phyloP scores from a whole-genome alignment of 2,329 filamentous ascomycete species.

The Cadophora gregata region DNA sequence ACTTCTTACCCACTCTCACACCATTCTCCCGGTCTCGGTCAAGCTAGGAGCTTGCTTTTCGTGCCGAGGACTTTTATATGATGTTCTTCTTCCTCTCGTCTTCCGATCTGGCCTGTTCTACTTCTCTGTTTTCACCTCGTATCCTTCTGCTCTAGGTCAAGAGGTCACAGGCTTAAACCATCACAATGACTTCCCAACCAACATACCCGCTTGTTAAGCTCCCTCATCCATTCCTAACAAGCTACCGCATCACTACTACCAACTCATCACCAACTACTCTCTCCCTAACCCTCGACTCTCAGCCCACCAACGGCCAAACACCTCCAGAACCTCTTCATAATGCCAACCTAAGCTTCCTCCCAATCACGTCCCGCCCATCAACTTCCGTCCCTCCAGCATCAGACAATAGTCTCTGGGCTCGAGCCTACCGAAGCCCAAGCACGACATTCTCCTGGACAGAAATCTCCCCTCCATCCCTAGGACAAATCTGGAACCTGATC shows the following conservation, averaged over 20 bases:
- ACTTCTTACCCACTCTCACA: not conserved
- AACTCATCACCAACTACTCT: constrained; percentile 19
- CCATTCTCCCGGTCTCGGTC: constrained; percentile 6
- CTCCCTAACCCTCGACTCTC: constrained; percentile 25
- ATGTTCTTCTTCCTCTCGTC: not conserved
- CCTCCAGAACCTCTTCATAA: constrained; percentile 41
- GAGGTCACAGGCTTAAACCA: not conserved
- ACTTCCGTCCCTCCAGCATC: constrained; percentile 32
- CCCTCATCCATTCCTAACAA: constrained; percentile 32
- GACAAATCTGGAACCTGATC: constrained; percentile 49
- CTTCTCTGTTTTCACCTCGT: not conserved
- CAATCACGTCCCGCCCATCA: constrained; percentile 36
- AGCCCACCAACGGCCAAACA: constrained; percentile 22
- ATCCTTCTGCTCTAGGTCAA: not conserved
- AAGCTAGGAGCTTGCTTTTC: constrained; percentile 3
- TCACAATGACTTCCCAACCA: constrained; percentile 15
- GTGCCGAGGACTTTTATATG: not conserved
- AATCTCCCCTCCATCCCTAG: constrained; percentile 41
- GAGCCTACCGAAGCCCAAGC: constrained; percentile 42
- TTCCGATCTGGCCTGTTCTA: not conserved
- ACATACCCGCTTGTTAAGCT: constrained; percentile 34
- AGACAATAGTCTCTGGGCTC: constrained; percentile 49
- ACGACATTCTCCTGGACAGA: constrained; percentile 46
- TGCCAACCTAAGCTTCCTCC: constrained; percentile 40
- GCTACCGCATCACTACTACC: constrained; percentile 31